Evolutionary conservation across 306 rosid species (phyloP), one percentile per base, ranked within the genome.

Genomic region (Dalbergia cultrata): DNA sequence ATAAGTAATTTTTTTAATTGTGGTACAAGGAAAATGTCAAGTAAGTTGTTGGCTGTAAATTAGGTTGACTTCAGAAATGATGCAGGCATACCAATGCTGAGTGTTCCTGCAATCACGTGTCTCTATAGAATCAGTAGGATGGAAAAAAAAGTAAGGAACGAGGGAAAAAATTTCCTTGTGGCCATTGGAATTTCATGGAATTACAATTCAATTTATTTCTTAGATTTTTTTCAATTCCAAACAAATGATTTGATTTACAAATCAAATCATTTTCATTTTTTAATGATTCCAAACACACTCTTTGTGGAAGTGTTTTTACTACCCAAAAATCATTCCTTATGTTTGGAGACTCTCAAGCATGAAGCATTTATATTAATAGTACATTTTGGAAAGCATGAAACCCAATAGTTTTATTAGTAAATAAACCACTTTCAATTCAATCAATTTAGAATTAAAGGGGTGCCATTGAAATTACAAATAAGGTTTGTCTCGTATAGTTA

Each of bases 361-460:
- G 45, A 8, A n/a, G 50, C 52, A 68, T 68, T 57, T 13, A 21
- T 35, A 44, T 26, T 68, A 34, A 53, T 39, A 21, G 45, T 18
- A 56, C 75, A 26, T 50, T 37, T 65, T 34, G 52, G 63, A 77
- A 65, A 52, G 37, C 17, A 19, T 65, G 52, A 65, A 77, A 21
- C 21, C 64, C 7, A 6, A 13, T 44, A 53, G 14, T 19, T 34
- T 19, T 75, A 50, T 50, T 35, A 18, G 22, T 26, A 18, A 18
- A 75, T 26, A 18, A 18, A 75, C 41, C 22, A 39, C 33, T 72
- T 43, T 9, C 58, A 67, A 16, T 67, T 67, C 22, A 6, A 57
- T 67, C 69, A 67, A 57, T 57, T 67, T 78, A 67, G 75, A 22
- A 60, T 37, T 26, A 59, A 35, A 78, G 22, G 59, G 60, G 49